Evolutionary conservation across 176 grass and related monocot species (phyloP).

Genomic region (Leersia perrieri): DNA sequence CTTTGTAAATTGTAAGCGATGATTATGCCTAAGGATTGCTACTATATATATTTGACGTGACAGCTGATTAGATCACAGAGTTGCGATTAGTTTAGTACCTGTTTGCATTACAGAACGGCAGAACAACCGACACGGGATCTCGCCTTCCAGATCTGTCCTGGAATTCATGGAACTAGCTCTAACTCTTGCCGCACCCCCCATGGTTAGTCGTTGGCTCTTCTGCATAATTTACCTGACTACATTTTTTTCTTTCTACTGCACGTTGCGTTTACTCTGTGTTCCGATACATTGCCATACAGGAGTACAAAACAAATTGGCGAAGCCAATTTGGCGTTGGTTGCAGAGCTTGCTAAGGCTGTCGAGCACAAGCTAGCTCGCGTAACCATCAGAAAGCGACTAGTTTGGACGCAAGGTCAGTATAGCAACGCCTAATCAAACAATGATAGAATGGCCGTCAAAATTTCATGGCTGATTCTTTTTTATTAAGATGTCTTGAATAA

Average conservation of each 20-base stretch:
- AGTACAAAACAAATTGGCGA: background rate
- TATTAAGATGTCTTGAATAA: background rate
- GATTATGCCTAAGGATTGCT: background rate
- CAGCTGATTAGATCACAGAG: background rate
- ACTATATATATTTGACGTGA: background rate
- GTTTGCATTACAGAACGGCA: background rate
- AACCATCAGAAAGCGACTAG: conserved; percentile 6
- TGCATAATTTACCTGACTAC: background rate
- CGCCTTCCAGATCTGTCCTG: background rate
- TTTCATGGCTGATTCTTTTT: background rate
- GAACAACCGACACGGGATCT: background rate
- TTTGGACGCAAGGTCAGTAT: background rate
- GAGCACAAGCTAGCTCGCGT: conserved; percentile 7
- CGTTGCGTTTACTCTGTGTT: background rate
- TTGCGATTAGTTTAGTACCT: background rate
- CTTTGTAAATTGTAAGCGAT: background rate
- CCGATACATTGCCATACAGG: background rate
- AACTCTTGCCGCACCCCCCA: background rate
- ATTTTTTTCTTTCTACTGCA: background rate
- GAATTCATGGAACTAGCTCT: background rate
- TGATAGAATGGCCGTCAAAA: background rate
- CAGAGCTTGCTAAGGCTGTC: conserved; percentile 7
- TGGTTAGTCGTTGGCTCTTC: background rate
- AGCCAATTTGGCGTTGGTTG: background rate
- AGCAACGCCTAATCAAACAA: background rate